A percentile compares a stretch with the other conserved stretches of the same genome.
Evolutionary conservation across 2,329 filamentous ascomycete species (phyloP).

Genomic region (Blastomyces percursus): DNA sequence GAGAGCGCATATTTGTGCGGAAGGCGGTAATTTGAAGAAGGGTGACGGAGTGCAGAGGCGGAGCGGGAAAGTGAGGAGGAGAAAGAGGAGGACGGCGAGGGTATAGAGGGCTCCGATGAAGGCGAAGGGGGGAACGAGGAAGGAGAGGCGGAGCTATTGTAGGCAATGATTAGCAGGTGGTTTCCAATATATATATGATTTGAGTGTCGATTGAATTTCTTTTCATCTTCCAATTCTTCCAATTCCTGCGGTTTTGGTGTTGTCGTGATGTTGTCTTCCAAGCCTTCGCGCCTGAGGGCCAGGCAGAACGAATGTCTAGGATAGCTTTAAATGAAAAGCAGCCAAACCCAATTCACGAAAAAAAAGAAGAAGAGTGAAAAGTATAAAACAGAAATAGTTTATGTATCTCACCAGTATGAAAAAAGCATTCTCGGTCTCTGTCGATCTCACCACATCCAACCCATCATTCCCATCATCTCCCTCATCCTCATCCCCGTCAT

Average conservation of each 20-base stretch:
- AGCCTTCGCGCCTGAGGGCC: too few species aligned
- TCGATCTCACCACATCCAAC: slow-evolving; percentile 7
- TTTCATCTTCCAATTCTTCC: neutral
- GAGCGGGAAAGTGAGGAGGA: slow-evolving; percentile 43
- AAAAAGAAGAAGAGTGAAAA: neutral
- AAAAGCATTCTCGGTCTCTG: slow-evolving; percentile 31
- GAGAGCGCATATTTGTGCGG: slow-evolving; percentile 41
- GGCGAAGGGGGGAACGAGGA: slow-evolving; percentile 44
- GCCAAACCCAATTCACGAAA: neutral
- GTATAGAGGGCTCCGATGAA: slow-evolving; percentile 45
- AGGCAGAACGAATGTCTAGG: too few species aligned
- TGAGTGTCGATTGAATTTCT: neutral
- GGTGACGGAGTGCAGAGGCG: slow-evolving; percentile 40
- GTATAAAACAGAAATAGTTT: too few species aligned
- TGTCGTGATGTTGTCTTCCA: too few species aligned
- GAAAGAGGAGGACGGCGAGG: slow-evolving; percentile 37
- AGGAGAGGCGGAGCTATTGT: slow-evolving; percentile 21
- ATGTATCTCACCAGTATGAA: slow-evolving; percentile 31
- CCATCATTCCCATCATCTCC: slow-evolving; percentile 18
- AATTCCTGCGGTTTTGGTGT: neutral
- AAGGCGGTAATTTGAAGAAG: slow-evolving; percentile 35
- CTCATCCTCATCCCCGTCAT: slow-evolving; percentile 19
- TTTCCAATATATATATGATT: neutral
- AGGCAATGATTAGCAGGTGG: neutral
- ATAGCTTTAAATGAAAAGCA: too few species aligned